Base-by-base conservation (phyloP, 2,329 filamentous ascomycete species). In the Mycosphaerella sp. region DNA sequence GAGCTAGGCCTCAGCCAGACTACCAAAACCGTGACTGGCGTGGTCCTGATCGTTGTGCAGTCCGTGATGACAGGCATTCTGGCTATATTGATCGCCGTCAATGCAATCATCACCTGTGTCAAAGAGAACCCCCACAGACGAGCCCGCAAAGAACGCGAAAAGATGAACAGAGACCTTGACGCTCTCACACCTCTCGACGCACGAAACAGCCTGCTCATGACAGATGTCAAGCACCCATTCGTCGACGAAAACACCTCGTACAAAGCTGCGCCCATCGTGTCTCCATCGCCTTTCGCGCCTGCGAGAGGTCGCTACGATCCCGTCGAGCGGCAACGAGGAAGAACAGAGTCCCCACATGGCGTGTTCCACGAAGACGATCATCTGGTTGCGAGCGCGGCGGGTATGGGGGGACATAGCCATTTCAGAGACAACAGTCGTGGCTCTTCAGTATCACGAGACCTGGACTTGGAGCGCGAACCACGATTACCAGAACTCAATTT, bases 31-130 rank as follows among this genome's bases (percentile, higher is more conserved):
- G 81, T 97, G 44, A 91, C 88, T 13, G 93, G 93, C 49, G 81
- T 97, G n/a, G 87, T 89, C 13, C 78, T 98, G 53, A 93, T 97
- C 59, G 88, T 84, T n/a, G 79, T 97, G 4, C 93, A 98, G 71
- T 87, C 87, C 0, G 80, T 84, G 0, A 73, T 98, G 59, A 95
- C 90, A 5, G 89, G 80, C 55, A 70, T 89, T 18, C 76, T 98
- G 50, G 90, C 88, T 3, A 86, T 97, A 45, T 77, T 97, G 27
- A 95, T 98, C 61, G 79, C 80, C 9, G 87, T 90, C 73, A 97
- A 97, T 66, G 88, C 88, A 41, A 81, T 96, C 65, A 86, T 88
- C 62, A 79, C 83, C 46, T 89, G 84, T 71, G 83, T 82, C 78
- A 86, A 86, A 67, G 81, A 89, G 73, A 97, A 97, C 73, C 90